Evolutionary conservation across 1,139 yeast species (phyloP), one percentile per base, ranked within the genome.

Genomic region (Scheffersomyces illinoinensis): DNA sequence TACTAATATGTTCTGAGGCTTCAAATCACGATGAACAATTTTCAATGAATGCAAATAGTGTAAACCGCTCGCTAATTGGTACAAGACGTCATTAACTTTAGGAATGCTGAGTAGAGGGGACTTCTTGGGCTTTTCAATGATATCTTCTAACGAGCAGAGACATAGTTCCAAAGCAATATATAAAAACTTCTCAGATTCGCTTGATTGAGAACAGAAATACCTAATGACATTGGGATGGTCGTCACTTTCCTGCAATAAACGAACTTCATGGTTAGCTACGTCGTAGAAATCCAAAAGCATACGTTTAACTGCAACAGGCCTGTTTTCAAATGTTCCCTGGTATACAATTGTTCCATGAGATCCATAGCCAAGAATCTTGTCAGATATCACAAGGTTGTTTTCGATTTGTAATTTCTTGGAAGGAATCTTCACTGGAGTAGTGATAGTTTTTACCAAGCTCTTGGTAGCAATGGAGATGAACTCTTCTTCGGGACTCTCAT

Each of bases 271-370:
- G n/a, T 93, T 89, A 4, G 99, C 99, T 60, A 95, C 87, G 69
- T 95, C 98, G 73, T 90, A 95, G 69, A 93, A 95, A 69, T 93
- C 97, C 50, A 93, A 81, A 54, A 96, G 78, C 97, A 95, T 91
- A 65, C 99, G 78, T 71, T 95, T 96, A 4, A 95, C 96, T 0
- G 99, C 99, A 10, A 96, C 99, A 1, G 96, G 97, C 56, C 99
- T 82, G 66, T 87, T 89, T 68, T 93, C 98, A 75, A 93, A 95
- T 4, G 86, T 84, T 0, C 99, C 99, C 69, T 90, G 86, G 71
- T 87, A 92, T 1, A 95, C 99, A 33, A 93, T 93, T 0, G 99
- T 95, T 43, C 99, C 99, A 68, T 95, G 97, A 1, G 98, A 92
- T 1, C 99, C 99, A 70, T 91, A 92, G 0, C 99, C 99, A 55